Evolutionary conservation across 345 rosid species (phyloP).

Genomic region (Rubroshorea leprosula): DNA sequence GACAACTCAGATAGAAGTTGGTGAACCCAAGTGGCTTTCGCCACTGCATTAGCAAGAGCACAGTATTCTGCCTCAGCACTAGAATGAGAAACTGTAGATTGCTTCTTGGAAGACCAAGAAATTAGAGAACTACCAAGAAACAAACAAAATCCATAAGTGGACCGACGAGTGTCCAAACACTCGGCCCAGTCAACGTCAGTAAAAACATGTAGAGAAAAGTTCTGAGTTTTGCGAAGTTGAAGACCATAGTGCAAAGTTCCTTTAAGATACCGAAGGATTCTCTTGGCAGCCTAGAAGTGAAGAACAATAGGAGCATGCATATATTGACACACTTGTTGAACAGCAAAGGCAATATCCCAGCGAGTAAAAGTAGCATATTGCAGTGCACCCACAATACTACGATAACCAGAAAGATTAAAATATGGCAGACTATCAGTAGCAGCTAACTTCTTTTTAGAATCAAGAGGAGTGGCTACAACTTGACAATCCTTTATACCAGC

Average conservation of each 20-base stretch:
- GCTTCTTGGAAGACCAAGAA: not conserved
- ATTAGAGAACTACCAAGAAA: not conserved
- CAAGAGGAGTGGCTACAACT: too few species aligned
- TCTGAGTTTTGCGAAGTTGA: not conserved
- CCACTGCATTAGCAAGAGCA: not conserved
- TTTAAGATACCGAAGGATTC: not conserved
- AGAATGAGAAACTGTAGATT: not conserved
- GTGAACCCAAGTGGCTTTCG: not conserved
- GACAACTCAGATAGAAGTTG: not conserved
- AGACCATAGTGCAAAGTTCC: not conserved
- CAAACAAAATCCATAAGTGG: not conserved
- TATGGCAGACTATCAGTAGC: not conserved
- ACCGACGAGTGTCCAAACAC: not conserved
- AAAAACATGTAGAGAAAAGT: not conserved
- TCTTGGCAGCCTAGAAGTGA: not conserved
- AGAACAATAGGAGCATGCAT: too few species aligned
- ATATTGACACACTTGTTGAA: not conserved
- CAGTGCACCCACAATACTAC: not conserved
- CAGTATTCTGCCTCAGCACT: not conserved
- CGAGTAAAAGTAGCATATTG: not conserved
- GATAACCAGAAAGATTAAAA: not conserved
- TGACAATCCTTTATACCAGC: too few species aligned
- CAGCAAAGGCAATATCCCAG: not conserved
- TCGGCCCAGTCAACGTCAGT: not conserved
- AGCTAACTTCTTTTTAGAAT: not conserved